Base-by-base conservation (phyloP, 2,329 filamentous ascomycete genomes). In the Sporothrix euskadiensis region DNA sequence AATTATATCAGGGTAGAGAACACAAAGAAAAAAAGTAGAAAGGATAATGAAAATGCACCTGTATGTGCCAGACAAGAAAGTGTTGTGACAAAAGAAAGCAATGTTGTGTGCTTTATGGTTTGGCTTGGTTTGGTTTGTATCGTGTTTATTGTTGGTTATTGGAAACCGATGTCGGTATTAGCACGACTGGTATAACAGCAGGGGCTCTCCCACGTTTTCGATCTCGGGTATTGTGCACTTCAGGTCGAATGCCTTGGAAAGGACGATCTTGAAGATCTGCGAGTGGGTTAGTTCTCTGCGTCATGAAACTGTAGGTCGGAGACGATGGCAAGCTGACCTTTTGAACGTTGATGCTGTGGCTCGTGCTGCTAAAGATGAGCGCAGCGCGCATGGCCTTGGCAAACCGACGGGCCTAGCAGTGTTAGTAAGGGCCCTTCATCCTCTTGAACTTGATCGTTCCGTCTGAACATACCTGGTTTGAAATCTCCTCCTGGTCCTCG, bases 211-310 rank as follows among this genome's bases (percentile, higher is more conserved):
- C 73, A 98, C 92, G 81, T 98, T 97, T 84, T 98, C 95, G 82
- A 99, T 98, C 83, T 99, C 96, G 66, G 96, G 96, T 80, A 99
- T 98, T 41, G 96, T 99, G 86, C 96, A 99, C 83, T 98, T 98
- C 74, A 99, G 88, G 82, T 99, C 96, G 81, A 99, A 99, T 1
- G 96, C 96, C 84, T 99, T 99, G 76, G 95, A 97, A 32, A 99
- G 88, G 73, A 99, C 96, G 78, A 99, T 99, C 83, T 99, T 99
- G 89, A 99, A 99, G 80, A 99, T 99, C 95, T 98, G 79, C 73
- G 69, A 74, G 49, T 41, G 2, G 44, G 75, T 75, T 68, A 61
- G 47, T 2, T 8, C 56, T 59, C 26, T 26, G 26, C 26, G 26
- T 26, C 26, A 26, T 26, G 26, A 26, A 26, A 26, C 26, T 26